Evolutionary conservation across 140 eudicot genomes (phyloP), one percentile per base, ranked within the genome.

Genomic region (Cichorium intybus): DNA sequence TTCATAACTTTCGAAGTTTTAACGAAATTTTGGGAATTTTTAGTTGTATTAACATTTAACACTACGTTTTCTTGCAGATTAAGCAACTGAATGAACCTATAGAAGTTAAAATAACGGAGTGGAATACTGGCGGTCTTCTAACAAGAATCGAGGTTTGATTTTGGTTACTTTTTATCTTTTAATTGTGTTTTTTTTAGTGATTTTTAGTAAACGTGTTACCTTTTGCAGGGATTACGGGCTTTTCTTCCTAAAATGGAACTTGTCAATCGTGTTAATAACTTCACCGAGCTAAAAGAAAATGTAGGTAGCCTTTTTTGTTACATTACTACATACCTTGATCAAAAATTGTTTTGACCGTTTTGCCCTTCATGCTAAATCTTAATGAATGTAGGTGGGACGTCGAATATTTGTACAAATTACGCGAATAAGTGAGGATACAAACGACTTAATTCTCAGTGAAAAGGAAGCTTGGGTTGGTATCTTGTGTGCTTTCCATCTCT

Each of bases 81-180:
- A 79, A 85, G 76, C 97, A 88, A 65, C 83, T 92, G 10, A 80
- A 85, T 62, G 90, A 88, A 74, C 97, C 96, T 57, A 83, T 88
- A 75, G 84, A 80, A 63, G 99, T 92, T 50, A 85, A 65, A 68
- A 83, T 92, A 66, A 85, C 97, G 0, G 99, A 92, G 75, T 92
- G 99, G 99, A 92, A 92, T 55, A 88, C 95, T 11, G 95, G 93
- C 20, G 99, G 99, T 60, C 80, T 92, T 24, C 87, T 92, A 46
- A 83, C 96, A 72, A 88, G 99, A 78, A 81, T 92, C 56, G 99
- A 92, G 95, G 99, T 92, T 53, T 74, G 37, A 26, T 65, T 51
- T 43, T 48, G 31, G 14, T 68, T 15, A 26, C 18, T 17, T 14
- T 34, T 21, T 31, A 56, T 59, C 45, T 21, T 43, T 73, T 10